Evolutionary conservation across 2,329 filamentous ascomycete species (phyloP), one percentile per base, ranked within the genome.

Genomic region (Diaporthe helianthi): DNA sequence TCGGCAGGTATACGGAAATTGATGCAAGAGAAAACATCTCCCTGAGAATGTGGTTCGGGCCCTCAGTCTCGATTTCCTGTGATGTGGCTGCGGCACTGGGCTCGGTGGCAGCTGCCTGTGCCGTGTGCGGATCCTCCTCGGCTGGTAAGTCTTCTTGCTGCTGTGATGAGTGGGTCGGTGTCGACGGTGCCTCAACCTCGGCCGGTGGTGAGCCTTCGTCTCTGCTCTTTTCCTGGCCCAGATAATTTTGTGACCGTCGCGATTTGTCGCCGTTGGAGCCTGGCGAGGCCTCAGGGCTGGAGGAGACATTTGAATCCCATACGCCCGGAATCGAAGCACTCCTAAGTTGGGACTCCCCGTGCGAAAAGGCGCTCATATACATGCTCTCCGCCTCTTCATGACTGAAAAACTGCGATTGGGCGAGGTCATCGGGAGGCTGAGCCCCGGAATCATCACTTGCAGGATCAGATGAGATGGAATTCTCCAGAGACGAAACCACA

Each of bases 341-440:
- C 19, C 63, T 75, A 22, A 75, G 75, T 12, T 79, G 76, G 2
- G 76, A 76, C 41, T 80, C 77, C 2, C 79, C 77, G 31, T 85
- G 80, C 2, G 89, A 90, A 64, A 91, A 86, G 1, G 89, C 89
- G 72, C 89, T 95, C 89, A 94, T 90, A 74, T 96, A 97, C 90
- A 97, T 92, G 77, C 93, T 96, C 76, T 93, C 90, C 0, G 92
- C 92, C 72, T 95, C 92, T 71, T 93, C 91, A 69, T 93, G 92
- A 44, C 88, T 93, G 75, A 92, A 95, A 1, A 94, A 76, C 49
- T 87, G 90, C 6, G 93, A 95, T 71, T 87, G 82, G 3, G 86
- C 79, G 24, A 92, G 80, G 70, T 90, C 87, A 41, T 88, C 83
- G 15, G 77, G 71, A 51, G 67, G 74, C 38, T 79, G 73, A 38